Evolutionary conservation across 345 rosid species (phyloP), one percentile per base, ranked within the genome.

Genomic region (Orychophragmus violaceus): DNA sequence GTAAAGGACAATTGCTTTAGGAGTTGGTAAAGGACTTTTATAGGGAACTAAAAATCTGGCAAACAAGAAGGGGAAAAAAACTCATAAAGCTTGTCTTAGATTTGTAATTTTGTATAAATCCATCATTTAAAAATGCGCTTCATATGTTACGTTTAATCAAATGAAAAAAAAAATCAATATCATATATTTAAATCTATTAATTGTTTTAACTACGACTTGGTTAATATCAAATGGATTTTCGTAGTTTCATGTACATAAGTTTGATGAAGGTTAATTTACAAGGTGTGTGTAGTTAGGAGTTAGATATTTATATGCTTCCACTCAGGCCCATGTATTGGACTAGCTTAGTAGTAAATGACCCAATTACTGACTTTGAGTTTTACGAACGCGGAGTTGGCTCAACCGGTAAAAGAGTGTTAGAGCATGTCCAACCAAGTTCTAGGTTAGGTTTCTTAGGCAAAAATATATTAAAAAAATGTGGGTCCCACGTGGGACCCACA

Each of bases 1-100:
- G 72, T 66, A 66, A 73, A 73, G 65, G 66, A 59, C 77, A 58
- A 57, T 66, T 59, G 72, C 77, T 73, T 73, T 65, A 42, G 56
- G 66, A 73, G 67, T 66, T 73, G 61, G 68, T 58, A 66, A 73
- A 73, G 59, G 41, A 63, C 58, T 33, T 37, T 54, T 32, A 48
- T 54, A 41, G 49, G 42, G 25, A 64, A 62, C 33, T 22, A n/a
- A n/a, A 60, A 69, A 50, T 59, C 50, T 69, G 5, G 4, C n/a
- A 19, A 28, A 13, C n/a, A n/a, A n/a, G n/a, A n/a, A n/a, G n/a
- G n/a, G n/a, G 12, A 18, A 56, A 35, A 1, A 9, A 29, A 55
- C n/a, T n/a, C n/a, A n/a, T n/a, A n/a, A 22, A 60, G 12, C 5
- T 16, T 13, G 14, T 69, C 59, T 3, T 50, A 59, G 39, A 59